Evolutionary conservation across 371 early-diverging fungal species (phyloP).

Genomic region (Mucor ambiguus): DNA sequence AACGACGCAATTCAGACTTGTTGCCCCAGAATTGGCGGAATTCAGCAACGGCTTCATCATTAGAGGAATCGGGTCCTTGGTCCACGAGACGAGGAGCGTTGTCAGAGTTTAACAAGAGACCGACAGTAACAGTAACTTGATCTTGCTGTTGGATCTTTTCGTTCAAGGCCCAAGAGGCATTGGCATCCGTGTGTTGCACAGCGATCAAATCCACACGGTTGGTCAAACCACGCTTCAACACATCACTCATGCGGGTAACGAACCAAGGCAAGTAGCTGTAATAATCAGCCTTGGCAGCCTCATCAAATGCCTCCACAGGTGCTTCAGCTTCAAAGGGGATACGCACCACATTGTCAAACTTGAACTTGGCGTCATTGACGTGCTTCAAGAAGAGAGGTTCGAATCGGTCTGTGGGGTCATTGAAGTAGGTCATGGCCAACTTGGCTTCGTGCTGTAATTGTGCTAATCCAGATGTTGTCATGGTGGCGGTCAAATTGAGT

Average conservation of each 20-base stretch:
- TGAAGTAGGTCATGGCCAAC: conserved; percentile 62
- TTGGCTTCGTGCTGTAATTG: conserved; percentile 74
- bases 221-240: conserved; percentile 68
- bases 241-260: conserved; percentile 46
- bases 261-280: conserved; percentile 57
- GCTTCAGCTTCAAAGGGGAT: conserved; percentile 20
- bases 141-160: conserved; percentile 1
- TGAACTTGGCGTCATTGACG: conserved; percentile 62
- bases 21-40: conserved; percentile 87
- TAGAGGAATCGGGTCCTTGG: conserved; percentile 76
- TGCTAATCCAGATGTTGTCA: conserved; percentile 61
- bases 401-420: conserved; percentile 71
- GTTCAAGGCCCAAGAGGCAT: conserved; percentile 40
- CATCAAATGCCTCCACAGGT: conserved; percentile 43
- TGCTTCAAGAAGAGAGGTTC: conserved; percentile 72
- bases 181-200: conserved; percentile 35
- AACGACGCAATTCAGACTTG: conserved; percentile 83
- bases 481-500: conserved; percentile 76
- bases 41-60: conserved; percentile 59
- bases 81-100: conserved; percentile 72
- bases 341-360: conserved; percentile 65
- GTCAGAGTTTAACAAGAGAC: conserved; percentile 73
- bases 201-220: conserved; percentile 67
- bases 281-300: conserved; percentile 58
- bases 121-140: conserved; percentile 48